phyloP scores from a whole-genome alignment of 495 filamentous ascomycete species.

The Lineolata rhizophorae region DNA sequence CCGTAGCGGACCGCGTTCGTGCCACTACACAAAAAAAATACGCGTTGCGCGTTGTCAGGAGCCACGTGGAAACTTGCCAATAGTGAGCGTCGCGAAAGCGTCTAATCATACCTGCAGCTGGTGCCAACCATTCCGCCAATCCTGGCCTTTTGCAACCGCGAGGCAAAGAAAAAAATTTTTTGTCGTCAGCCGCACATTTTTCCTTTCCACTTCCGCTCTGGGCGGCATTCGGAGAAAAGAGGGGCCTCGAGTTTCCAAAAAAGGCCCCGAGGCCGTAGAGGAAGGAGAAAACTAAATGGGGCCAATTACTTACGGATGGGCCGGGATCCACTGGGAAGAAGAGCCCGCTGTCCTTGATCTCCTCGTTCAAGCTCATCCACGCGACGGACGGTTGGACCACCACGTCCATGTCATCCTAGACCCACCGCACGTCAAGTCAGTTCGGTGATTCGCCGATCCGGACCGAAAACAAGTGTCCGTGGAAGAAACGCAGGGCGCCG shows the following conservation, averaged over 20 bases:
- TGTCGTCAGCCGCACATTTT: conserved; percentile 2
- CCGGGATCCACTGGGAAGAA: conserved; percentile 82
- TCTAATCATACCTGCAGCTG: conserved; percentile 29
- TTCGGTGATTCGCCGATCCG: no score
- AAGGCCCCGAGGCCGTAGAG: no score
- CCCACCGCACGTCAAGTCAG: no score
- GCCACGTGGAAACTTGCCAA: neutral
- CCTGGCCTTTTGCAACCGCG: conserved; percentile 15
- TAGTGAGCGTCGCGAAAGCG: neutral
- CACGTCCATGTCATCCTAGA: conserved; percentile 56
- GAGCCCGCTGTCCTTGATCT: conserved; percentile 51
- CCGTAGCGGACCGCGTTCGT: conserved; percentile 68
- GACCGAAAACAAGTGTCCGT: no score
- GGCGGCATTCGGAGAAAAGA: no score
- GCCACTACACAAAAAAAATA: conserved; percentile 24
- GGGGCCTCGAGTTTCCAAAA: no score
- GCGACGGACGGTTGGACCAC: conserved; percentile 76
- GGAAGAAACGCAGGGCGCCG: no score
- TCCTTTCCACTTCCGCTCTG: no score
- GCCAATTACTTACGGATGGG: conserved; percentile 24
- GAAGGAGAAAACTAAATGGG: no score
- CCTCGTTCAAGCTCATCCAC: conserved; percentile 77
- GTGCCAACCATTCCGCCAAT: conserved; percentile 53
- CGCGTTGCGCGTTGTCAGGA: no score
- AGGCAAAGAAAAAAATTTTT: no score